Conservation (phyloP, 257 asterid species). For the Plantago elongata region DNA sequence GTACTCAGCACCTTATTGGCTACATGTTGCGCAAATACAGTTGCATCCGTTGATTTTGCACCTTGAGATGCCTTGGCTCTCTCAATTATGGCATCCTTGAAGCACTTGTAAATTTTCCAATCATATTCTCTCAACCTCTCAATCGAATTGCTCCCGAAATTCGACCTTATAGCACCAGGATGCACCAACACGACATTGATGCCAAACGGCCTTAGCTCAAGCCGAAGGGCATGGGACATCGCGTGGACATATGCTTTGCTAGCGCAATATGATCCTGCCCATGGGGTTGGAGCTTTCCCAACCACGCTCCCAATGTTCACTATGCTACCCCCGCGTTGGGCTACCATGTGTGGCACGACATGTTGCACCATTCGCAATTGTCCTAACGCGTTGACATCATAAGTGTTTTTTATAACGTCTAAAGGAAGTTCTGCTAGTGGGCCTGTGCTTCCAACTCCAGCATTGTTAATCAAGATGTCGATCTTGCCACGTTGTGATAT, state of each 20-base stretch:
- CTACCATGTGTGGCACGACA: constrained; percentile 66
- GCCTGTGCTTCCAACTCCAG: constrained; percentile 66
- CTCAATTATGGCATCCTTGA: constrained; percentile 40
- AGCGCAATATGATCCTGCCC: constrained; percentile 83
- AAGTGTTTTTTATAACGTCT: constrained; percentile 37
- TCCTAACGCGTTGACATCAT: constrained; percentile 58
- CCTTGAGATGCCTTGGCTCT: constrained; percentile 72
- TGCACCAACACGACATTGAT: constrained; percentile 49
- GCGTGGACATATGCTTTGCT: constrained; percentile 65
- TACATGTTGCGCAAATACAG: constrained; percentile 55
- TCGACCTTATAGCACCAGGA: constrained; percentile 57
- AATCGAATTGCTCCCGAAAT: constrained; percentile 33
- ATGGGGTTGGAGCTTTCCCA: constrained; percentile 64
- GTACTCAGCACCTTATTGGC: constrained; percentile 39
- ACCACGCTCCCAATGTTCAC: constrained; percentile 72
- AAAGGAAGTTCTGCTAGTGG: constrained; percentile 66
- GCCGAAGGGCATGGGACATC: constrained; percentile 39
- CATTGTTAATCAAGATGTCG: constrained; percentile 65
- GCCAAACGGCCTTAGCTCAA: constrained; percentile 54
- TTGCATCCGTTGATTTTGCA: constrained; percentile 50
- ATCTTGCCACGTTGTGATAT: constrained; percentile 44
- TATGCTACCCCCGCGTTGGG: constrained; percentile 36
- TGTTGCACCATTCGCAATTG: constrained; percentile 54
- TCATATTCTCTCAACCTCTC: constrained; percentile 40
- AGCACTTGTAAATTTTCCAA: constrained; percentile 54